Evolutionary conservation across 2,329 filamentous ascomycete species (phyloP).

Genomic region (Aspergillus terreus): DNA sequence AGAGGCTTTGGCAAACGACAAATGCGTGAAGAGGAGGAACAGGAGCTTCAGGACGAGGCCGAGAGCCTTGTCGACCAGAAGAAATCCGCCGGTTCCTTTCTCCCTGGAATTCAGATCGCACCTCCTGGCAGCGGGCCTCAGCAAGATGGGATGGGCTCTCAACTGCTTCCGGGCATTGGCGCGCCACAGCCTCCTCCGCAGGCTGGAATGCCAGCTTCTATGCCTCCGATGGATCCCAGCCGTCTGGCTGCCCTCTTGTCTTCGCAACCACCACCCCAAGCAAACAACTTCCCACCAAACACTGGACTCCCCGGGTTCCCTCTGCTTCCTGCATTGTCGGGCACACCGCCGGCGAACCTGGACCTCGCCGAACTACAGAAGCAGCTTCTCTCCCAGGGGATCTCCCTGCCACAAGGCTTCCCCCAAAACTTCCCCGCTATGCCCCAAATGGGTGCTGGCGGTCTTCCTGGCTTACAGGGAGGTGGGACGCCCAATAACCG

Average conservation of each 20-base stretch:
- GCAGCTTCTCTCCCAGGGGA: constrained; percentile 34
- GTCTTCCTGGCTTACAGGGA: constrained; percentile 33
- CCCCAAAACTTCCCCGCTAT: constrained; percentile 38
- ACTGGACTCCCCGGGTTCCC: constrained; percentile 36
- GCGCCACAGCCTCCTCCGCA: constrained; percentile 38
- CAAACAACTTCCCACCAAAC: constrained; percentile 23
- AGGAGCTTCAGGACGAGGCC: constrained; percentile 87
- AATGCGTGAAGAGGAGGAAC: constrained; percentile 86
- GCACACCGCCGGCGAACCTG: constrained; percentile 44
- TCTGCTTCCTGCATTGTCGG: constrained; percentile 44
- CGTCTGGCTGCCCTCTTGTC: constrained; percentile 42
- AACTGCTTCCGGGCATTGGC: constrained; percentile 47
- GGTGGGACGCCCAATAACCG: constrained; percentile 34
- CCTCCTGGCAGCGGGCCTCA: constrained; percentile 51
- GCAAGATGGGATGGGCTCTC: constrained; percentile 41
- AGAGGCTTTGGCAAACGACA: constrained; percentile 72
- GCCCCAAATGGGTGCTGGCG: constrained; percentile 26
- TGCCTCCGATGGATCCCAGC: constrained; percentile 48
- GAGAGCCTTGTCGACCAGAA: constrained; percentile 91
- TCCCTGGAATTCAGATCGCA: constrained; percentile 56
- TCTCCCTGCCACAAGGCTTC: constrained; percentile 31
- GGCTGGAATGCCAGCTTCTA: constrained; percentile 28
- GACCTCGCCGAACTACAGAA: constrained; percentile 37
- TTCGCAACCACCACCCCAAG: constrained; percentile 41
- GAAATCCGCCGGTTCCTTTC: constrained; percentile 59